Conservation (phyloP, 2,329 filamentous ascomycete species). For the Diplocarpon mali region DNA sequence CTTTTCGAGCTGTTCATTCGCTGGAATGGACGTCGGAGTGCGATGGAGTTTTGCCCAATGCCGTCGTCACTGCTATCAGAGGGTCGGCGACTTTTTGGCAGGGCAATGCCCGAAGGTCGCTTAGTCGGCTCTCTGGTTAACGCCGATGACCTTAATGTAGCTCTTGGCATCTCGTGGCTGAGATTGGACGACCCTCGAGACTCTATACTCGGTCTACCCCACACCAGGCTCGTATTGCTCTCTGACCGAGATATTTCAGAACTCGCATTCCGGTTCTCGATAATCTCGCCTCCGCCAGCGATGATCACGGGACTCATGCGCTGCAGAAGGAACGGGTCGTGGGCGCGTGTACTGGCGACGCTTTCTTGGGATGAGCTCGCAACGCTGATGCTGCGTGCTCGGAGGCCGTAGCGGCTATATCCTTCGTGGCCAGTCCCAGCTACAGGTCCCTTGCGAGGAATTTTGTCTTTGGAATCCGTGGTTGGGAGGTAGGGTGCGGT, state of each 20-base stretch:
- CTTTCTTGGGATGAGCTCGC: constrained; percentile 42
- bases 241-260: constrained; percentile 38
- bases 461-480: constrained; percentile 46
- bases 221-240: constrained; percentile 37
- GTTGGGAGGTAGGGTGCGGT: constrained; percentile 39
- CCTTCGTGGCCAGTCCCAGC: constrained; percentile 94
- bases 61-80: constrained; percentile 48
- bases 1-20: constrained; percentile 36
- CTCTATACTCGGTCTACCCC: constrained; percentile 33
- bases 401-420: constrained; percentile 54
- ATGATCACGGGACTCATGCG: constrained; percentile 57
- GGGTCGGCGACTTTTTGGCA: constrained; percentile 24
- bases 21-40: constrained; percentile 44
- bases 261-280: constrained; percentile 48
- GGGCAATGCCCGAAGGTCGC: constrained; percentile 9
- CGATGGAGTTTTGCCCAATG: constrained; percentile 41
- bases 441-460: constrained; percentile 61
- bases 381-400: constrained; percentile 25
- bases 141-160: constrained; percentile 43
- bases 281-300: constrained; percentile 45
- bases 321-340: constrained; percentile 48
- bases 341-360: constrained; percentile 32
- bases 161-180: constrained; percentile 30
- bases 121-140: constrained; percentile 31
- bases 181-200: constrained; percentile 29